A percentile compares a stretch with the other conserved stretches of the same genome.
These are phyloP conservation scores for Trifolium fragiferum DNA, from an alignment of 306 rosid species.

Conservation along the genomic window DNA sequence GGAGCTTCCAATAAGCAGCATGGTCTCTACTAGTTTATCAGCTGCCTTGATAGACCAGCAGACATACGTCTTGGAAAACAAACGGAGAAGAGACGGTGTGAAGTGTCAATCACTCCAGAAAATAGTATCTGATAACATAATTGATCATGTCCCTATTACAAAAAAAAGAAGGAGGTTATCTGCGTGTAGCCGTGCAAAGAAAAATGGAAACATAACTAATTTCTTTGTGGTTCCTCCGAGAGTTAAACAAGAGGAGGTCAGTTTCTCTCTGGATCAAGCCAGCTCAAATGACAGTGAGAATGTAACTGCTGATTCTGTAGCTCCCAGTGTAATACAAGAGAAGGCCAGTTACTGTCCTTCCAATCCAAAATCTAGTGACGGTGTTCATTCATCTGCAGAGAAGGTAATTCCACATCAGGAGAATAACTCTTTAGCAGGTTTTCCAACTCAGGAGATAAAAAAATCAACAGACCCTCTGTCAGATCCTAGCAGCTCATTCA, in stretches of 20 bases:
- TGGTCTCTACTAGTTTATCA: slow-evolving; percentile 38
- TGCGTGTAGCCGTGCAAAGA: slow-evolving; percentile 54
- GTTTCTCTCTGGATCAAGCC: slow-evolving; percentile 7
- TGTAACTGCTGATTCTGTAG: slow-evolving; percentile 39
- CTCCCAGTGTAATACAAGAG: slow-evolving; percentile 57
- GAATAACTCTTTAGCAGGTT: slow-evolving; percentile 45
- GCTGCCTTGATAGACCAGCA: slow-evolving; percentile 42
- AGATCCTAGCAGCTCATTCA: slow-evolving; percentile 44
- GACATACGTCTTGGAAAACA: slow-evolving; percentile 34
- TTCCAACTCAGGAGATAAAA: slow-evolving; percentile 47
- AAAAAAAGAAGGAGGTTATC: slow-evolving; percentile 59
- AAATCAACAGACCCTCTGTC: slow-evolving; percentile 44
- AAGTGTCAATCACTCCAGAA: slow-evolving; percentile 46
- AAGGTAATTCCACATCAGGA: slow-evolving; percentile 43
- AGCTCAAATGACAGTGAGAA: slow-evolving; percentile 16
- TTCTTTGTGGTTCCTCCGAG: slow-evolving; percentile 48
- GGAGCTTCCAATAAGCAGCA: slow-evolving; percentile 45
- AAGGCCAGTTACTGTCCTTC: slow-evolving; percentile 43
- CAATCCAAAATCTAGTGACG: slow-evolving; percentile 41
- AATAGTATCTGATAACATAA: slow-evolving; percentile 46
- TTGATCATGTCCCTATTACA: slow-evolving; percentile 42
- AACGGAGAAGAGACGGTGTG: slow-evolving; percentile 35
- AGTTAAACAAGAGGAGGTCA: slow-evolving; percentile 39
- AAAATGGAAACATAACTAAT: slow-evolving; percentile 32
- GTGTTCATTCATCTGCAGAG: slow-evolving; percentile 31